Evolutionary conservation across 768 basidiomycete species (phyloP).

Genomic region (Boletus subcaerulescens): DNA sequence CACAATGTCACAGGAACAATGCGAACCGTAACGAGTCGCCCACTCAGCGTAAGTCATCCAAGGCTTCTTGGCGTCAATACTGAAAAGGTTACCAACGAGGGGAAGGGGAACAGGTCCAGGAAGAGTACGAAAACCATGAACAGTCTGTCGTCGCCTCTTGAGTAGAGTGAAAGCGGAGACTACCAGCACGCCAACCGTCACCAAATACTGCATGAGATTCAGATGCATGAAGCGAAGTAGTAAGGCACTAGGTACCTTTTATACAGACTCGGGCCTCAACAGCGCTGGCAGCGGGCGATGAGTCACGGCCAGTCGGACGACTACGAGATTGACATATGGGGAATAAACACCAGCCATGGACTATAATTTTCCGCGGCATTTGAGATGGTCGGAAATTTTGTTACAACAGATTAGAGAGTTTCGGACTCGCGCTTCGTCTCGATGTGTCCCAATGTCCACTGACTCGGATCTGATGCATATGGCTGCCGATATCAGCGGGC

Average conservation of each 20-base stretch:
- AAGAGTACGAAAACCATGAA: conserved; percentile 5
- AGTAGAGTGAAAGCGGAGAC: not conserved
- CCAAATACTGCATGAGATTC: not conserved
- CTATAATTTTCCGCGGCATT: too few relatives aligned
- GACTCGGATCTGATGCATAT: too few relatives aligned
- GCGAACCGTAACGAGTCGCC: conserved; percentile 16
- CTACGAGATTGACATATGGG: too few relatives aligned
- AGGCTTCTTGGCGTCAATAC: conserved; percentile 15
- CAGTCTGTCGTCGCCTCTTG: not conserved
- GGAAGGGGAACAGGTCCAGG: conserved; percentile 19
- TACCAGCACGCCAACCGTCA: not conserved
- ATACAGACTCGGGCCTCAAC: not conserved
- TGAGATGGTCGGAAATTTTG: too few relatives aligned
- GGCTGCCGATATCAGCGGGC: too few relatives aligned
- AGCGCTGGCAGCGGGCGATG: too few relatives aligned
- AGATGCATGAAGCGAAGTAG: not conserved
- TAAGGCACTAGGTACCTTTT: not conserved
- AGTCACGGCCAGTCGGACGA: too few relatives aligned
- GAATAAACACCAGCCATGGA: too few relatives aligned
- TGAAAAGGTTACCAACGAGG: conserved; percentile 14
- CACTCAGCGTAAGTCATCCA: conserved; percentile 22
- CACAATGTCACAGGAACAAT: not conserved
- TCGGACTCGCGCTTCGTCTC: too few relatives aligned
- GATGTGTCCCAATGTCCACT: too few relatives aligned
- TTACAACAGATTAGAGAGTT: too few relatives aligned